phyloP scores from a whole-genome alignment of 2,329 filamentous ascomycete species.

The Ophiostoma sp. region DNA sequence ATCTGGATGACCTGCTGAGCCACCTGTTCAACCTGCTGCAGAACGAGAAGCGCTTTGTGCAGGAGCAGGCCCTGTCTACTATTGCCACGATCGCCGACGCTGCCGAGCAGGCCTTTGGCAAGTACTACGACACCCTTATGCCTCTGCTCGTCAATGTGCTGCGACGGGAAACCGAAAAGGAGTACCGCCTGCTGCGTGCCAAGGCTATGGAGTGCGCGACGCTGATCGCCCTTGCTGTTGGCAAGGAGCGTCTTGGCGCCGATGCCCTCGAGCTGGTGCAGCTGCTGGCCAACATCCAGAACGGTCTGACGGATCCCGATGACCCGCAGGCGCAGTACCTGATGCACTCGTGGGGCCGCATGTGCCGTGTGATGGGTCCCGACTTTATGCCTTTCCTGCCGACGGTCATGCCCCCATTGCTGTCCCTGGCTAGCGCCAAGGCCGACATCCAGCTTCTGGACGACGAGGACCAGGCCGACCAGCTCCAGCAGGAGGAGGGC shows the following conservation, averaged over 20 bases:
- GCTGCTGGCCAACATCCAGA: conserved; percentile 79
- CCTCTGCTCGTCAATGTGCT: conserved; percentile 86
- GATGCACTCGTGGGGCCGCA: conserved; percentile 97
- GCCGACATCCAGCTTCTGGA: conserved; percentile 95
- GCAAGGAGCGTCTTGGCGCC: conserved; percentile 81
- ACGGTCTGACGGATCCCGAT: conserved; percentile 79
- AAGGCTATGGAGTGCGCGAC: conserved; percentile 99
- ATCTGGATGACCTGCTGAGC: conserved; percentile 79
- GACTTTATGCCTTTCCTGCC: conserved; percentile 92
- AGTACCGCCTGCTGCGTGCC: conserved; percentile 81
- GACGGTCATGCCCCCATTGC: conserved; percentile 87
- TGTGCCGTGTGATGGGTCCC: conserved; percentile 87
- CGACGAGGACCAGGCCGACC: conserved; percentile 87
- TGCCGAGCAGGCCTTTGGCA: conserved; percentile 86
- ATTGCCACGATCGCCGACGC: conserved; percentile 99
- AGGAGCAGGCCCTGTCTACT: conserved; percentile 94
- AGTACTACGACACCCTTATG: conserved; percentile 96
- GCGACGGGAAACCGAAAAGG: conserved; percentile 84
- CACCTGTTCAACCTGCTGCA: conserved; percentile 83
- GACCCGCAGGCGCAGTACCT: conserved; percentile 96
- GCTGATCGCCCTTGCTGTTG: conserved; percentile 88
- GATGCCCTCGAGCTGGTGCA: conserved; percentile 86
- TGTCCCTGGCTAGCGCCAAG: conserved; percentile 88
- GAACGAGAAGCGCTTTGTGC: conserved; percentile 90
- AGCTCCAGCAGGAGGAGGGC: conserved; percentile 88